These are phyloP conservation scores for Davidsoniella eucalypti DNA, from an alignment of 2,329 filamentous ascomycete genomes.

Conservation along the genomic window DNA sequence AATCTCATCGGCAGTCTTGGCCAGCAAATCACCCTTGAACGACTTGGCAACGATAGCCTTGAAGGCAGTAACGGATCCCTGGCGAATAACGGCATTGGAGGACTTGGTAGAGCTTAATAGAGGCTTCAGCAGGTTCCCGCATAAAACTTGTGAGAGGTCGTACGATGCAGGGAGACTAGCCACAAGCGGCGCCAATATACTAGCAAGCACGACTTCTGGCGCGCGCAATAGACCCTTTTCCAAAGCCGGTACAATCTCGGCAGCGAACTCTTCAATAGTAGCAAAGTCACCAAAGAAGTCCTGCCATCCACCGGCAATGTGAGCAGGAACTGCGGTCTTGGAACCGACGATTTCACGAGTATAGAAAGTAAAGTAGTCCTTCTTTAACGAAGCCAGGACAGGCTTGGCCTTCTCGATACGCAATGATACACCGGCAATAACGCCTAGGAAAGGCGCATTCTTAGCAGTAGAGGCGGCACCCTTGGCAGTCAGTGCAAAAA, in stretches of 20 bases:
- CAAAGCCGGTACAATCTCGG: conserved; percentile 60
- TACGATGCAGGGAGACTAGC: conserved; percentile 49
- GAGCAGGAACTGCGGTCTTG: conserved; percentile 48
- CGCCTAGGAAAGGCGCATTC: conserved; percentile 64
- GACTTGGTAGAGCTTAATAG: conserved; percentile 85
- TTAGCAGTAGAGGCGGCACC: conserved; percentile 43
- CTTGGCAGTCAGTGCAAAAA: conserved; percentile 55
- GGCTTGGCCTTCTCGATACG: conserved; percentile 48
- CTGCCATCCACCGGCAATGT: conserved; percentile 54
- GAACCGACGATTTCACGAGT: conserved; percentile 72
- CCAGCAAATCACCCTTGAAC: conserved; percentile 38
- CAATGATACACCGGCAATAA: conserved; percentile 73
- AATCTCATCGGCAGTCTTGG: conserved; percentile 61
- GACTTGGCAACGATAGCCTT: conserved; percentile 48
- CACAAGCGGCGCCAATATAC: conserved; percentile 59
- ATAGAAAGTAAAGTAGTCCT: conserved; percentile 67
- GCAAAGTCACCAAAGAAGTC: conserved; percentile 75
- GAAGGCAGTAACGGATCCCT: conserved; percentile 61
- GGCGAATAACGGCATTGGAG: conserved; percentile 61
- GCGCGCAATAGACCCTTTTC: conserved; percentile 81
- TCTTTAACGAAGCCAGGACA: conserved; percentile 44
- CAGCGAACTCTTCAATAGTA: conserved; percentile 55
- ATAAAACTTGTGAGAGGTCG: conserved; percentile 63
- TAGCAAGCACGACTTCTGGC: conserved; percentile 74
- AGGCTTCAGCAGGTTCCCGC: conserved; percentile 62